Conservation (phyloP, 148 eudicot species). For the Rhododendron ovatum region DNA sequence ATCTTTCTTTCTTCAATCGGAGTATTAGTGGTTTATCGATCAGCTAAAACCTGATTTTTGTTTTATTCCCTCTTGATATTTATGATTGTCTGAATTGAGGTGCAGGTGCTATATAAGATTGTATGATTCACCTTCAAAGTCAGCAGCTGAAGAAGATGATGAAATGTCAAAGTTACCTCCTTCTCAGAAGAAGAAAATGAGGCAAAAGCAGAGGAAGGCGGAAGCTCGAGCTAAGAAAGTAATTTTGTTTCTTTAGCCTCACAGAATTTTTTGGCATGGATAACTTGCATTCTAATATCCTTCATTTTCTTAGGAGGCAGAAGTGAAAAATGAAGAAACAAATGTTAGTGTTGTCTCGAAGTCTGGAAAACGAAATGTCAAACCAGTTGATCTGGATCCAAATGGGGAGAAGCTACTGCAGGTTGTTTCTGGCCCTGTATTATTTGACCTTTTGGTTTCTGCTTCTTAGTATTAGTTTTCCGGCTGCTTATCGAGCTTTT, state of each 20-base stretch:
- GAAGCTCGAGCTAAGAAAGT: slow-evolving; percentile 98
- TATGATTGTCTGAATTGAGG: slow-evolving; percentile 6
- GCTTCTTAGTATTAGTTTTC: not conserved
- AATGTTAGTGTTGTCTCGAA: slow-evolving; percentile 55
- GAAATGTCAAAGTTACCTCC: slow-evolving; percentile 81
- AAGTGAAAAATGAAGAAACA: slow-evolving; percentile 82
- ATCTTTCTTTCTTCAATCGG: not conserved
- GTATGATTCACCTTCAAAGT: slow-evolving; percentile 86
- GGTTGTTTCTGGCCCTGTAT: slow-evolving; percentile 33
- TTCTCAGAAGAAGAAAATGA: slow-evolving; percentile 91
- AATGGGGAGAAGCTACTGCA: slow-evolving; percentile 82
- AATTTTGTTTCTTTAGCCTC: slow-evolving; percentile 14
- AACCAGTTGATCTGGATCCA: slow-evolving; percentile 92
- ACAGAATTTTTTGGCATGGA: slow-evolving; percentile 3
- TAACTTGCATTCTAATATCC: slow-evolving; percentile 12
- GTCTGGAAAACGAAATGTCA: slow-evolving; percentile 69
- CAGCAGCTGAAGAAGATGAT: slow-evolving; percentile 85
- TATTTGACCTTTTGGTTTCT: not conserved
- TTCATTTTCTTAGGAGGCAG: slow-evolving; percentile 67
- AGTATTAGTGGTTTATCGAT: not conserved
- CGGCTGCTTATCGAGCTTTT: not conserved
- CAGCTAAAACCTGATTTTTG: not conserved
- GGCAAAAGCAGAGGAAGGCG: slow-evolving; percentile 95
- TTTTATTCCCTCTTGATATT: not conserved
- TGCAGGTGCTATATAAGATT: slow-evolving; percentile 86